Percentiles rank a stretch among this genome's conserved stretches.
Evolutionary conservation across 305 asterid genomes (phyloP).

Genomic region (Solanum hybrid): DNA sequence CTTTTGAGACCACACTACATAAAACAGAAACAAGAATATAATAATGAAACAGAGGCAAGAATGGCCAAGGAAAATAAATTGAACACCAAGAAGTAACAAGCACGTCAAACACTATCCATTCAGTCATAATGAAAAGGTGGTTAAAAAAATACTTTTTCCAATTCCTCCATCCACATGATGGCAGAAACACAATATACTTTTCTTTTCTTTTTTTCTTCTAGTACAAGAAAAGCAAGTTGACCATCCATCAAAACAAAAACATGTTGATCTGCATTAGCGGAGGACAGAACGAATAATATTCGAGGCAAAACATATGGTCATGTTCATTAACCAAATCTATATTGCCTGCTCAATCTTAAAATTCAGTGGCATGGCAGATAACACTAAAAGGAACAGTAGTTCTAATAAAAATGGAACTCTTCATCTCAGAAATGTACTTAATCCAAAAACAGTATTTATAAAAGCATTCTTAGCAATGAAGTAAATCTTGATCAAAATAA

Average conservation of each 20-base stretch:
- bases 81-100: background rate
- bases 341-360: background rate
- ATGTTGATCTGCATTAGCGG: background rate
- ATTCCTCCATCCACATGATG: background rate
- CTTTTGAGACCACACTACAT: conserved; percentile 65
- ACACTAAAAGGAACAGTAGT: background rate
- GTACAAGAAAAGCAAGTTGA: background rate
- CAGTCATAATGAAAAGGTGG: conserved; percentile 1
- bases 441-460: background rate
- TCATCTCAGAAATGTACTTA: background rate
- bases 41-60: conserved; percentile 3
- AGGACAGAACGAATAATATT: background rate
- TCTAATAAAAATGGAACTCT: background rate
- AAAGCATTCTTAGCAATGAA: background rate
- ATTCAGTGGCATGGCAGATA: background rate
- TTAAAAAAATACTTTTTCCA: background rate
- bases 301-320: background rate
- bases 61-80: background rate
- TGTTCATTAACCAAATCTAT: background rate
- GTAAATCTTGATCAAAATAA: background rate
- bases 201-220: background rate
- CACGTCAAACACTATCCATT: background rate
- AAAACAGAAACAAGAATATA: conserved; percentile 16
- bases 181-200: background rate
- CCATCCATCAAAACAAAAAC: background rate